phyloP scores from a whole-genome alignment of 2,329 filamentous ascomycete genomes.

The Knoxdaviesia capensis region DNA sequence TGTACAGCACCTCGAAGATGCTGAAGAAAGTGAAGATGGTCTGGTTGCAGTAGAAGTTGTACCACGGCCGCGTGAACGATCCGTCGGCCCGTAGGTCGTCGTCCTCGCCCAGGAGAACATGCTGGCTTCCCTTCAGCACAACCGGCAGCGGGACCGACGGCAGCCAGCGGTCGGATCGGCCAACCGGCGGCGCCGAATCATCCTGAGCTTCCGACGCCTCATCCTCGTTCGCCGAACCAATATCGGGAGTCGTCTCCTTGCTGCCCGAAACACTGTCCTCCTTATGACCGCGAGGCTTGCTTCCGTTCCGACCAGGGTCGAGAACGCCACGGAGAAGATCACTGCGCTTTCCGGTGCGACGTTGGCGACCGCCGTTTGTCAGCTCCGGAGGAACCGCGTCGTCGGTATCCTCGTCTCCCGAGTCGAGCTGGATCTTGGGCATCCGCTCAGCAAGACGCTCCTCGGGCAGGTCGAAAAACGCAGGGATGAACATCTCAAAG shows the following conservation, averaged over 20 bases:
- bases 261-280: constrained; percentile 65
- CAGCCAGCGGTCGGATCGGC: constrained; percentile 34
- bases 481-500: constrained; percentile 54
- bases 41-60: constrained; percentile 81
- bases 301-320: constrained; percentile 54
- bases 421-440: constrained; percentile 47
- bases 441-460: constrained; percentile 48
- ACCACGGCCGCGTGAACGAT: constrained; percentile 59
- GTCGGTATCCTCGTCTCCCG: constrained; percentile 60
- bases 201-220: constrained; percentile 45
- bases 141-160: constrained; percentile 36
- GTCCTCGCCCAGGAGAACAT: constrained; percentile 33
- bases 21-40: constrained; percentile 90
- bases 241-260: constrained; percentile 77
- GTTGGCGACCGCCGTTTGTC: constrained; percentile 39
- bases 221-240: constrained; percentile 57
- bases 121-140: constrained; percentile 27
- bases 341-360: constrained; percentile 56
- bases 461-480: constrained; percentile 57
- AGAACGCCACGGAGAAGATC: constrained; percentile 73
- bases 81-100: constrained; percentile 56
- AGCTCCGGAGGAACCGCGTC: constrained; percentile 52
- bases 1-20: constrained; percentile 80
- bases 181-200: constrained; percentile 24
- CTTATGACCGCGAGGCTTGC: constrained; percentile 50